Evolutionary conservation across 2,329 filamentous ascomycete species (phyloP).

Genomic region (Talaromyces sp.): DNA sequence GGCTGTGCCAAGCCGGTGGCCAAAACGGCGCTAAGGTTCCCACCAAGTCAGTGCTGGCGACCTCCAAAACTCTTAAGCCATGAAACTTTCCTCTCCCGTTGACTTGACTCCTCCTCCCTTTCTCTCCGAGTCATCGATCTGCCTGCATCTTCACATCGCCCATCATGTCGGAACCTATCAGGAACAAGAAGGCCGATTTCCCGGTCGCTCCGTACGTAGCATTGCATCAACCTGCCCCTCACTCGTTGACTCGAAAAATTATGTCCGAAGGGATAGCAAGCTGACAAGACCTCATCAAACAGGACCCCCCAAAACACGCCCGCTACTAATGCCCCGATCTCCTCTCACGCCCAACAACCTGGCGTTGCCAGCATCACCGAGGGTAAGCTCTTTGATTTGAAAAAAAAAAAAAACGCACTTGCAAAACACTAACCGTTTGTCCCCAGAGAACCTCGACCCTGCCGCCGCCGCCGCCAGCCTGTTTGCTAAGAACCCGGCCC

Average conservation of each 20-base stretch:
- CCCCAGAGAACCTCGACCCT: constrained; percentile 81
- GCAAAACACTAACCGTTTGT: constrained; percentile 12
- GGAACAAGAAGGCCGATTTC: constrained; percentile 60
- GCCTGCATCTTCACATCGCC: background rate
- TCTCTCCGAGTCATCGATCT: constrained; percentile 9
- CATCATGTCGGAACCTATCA: constrained; percentile 63
- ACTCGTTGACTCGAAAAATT: constrained; percentile 3
- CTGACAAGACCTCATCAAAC: constrained; percentile 20
- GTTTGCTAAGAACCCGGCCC: constrained; percentile 90
- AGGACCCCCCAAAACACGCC: constrained; percentile 99
- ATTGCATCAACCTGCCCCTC: constrained; percentile 7
- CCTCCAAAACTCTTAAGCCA: constrained; percentile 29
- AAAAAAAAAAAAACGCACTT: background rate
- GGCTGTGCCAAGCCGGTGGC: constrained; percentile 37
- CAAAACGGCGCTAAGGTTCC: constrained; percentile 37
- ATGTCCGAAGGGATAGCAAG: constrained; percentile 12
- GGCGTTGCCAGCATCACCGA: constrained; percentile 94
- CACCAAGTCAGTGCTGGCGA: constrained; percentile 33
- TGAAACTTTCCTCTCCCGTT: constrained; percentile 33
- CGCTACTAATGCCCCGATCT: constrained; percentile 91
- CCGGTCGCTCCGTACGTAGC: constrained; percentile 59
- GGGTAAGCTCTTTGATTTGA: constrained; percentile 56
- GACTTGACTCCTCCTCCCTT: constrained; percentile 8
- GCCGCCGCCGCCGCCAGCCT: constrained; percentile 74
- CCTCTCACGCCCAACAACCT: constrained; percentile 93